Percentiles rank a stretch among this genome's conserved stretches.
phyloP scores from a whole-genome alignment of 441 rosid genomes.

The California macrophylla region DNA sequence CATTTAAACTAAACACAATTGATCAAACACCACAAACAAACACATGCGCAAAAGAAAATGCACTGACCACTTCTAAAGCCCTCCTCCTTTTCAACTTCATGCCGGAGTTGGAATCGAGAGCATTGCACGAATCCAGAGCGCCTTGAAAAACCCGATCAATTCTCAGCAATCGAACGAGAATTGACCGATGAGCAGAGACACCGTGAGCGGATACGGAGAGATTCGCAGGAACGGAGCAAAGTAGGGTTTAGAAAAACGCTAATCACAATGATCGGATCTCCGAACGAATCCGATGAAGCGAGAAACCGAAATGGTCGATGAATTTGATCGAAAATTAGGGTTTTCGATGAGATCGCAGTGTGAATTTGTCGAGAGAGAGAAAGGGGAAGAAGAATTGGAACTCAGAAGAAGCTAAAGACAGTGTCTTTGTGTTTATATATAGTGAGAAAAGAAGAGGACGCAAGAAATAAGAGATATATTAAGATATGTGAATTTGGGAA shows the following conservation, averaged over 20 bases:
- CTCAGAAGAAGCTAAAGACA: conserved; percentile 18
- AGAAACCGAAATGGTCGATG: conserved; percentile 3
- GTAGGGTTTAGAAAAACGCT: conserved; percentile 9
- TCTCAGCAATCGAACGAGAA: conserved; percentile 31
- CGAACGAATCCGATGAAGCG: not conserved
- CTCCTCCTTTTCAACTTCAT: conserved; percentile 83
- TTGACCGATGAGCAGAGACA: conserved; percentile 28
- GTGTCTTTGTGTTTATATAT: not conserved
- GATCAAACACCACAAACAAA: not conserved
- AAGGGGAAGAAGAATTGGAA: conserved; percentile 18
- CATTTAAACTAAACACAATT: not conserved
- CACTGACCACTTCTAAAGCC: conserved; percentile 74
- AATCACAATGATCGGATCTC: conserved; percentile 27
- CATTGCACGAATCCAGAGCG: conserved; percentile 34
- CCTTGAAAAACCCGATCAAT: conserved; percentile 36
- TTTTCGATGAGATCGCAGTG: conserved; percentile 35
- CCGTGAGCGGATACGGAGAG: conserved; percentile 5
- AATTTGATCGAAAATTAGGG: conserved; percentile 32
- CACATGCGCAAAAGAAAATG: not conserved
- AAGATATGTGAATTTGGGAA: no score
- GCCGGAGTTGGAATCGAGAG: conserved; percentile 33
- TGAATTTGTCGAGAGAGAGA: conserved; percentile 1
- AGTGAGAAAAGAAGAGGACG: not conserved
- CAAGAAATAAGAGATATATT: no score
- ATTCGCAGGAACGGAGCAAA: conserved; percentile 11